A percentile compares a stretch with the other conserved stretches of the same genome.
Evolutionary conservation across 164 flowering plant genomes (phyloP).

Genomic region (Nymphaea colorata): DNA sequence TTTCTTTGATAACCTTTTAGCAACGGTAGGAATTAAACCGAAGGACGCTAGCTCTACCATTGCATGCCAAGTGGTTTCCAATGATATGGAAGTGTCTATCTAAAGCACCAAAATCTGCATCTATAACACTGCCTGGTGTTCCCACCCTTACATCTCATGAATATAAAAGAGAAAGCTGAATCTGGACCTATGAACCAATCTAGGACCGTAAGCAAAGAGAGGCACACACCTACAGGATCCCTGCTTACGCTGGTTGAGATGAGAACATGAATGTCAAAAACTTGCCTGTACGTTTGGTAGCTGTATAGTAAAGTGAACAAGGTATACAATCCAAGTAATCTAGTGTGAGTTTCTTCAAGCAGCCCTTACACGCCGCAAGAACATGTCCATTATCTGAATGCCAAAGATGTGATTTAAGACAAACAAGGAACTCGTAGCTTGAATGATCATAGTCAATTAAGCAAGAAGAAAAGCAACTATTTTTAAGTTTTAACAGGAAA

Average conservation of each 20-base stretch:
- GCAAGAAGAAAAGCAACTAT: neutral
- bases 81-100: conserved; percentile 72
- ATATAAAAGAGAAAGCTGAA: neutral
- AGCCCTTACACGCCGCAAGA: conserved; percentile 78
- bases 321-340: conserved; percentile 80
- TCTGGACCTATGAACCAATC: too few relatives aligned
- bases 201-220: neutral
- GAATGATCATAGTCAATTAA: neutral
- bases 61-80: conserved; percentile 94
- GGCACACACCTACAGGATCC: too few relatives aligned
- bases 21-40: conserved; percentile 86
- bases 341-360: conserved; percentile 74
- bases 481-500: neutral
- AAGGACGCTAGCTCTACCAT: conserved; percentile 86
- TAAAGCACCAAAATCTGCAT: conserved; percentile 72
- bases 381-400: conserved; percentile 94
- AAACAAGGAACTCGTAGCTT: neutral
- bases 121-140: conserved; percentile 59
- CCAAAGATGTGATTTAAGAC: conserved; percentile 59
- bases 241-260: too few relatives aligned
- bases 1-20: conserved; percentile 50
- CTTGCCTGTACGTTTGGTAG: conserved; percentile 72
- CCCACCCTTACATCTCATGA: conserved; percentile 49
- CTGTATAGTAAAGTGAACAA: conserved; percentile 82
- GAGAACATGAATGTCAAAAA: neutral